Evolutionary conservation across 805 yeast species (phyloP).

Genomic region (Teunomyces kruisii): DNA sequence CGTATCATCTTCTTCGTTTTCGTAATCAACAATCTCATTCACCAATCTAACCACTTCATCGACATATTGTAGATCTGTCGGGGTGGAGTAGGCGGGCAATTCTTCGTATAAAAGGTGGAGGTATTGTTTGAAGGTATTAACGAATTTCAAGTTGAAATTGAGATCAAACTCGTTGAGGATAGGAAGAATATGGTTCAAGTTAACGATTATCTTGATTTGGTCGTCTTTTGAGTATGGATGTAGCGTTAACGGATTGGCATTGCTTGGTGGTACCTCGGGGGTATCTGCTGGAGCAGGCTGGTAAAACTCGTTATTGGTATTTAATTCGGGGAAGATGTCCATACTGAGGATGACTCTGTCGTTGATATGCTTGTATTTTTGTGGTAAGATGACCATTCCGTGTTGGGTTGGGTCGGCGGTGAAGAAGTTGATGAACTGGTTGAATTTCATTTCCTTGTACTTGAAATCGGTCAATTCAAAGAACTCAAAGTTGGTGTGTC

Average conservation of each 20-base stretch:
- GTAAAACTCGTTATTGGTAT: not conserved
- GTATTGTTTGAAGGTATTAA: constrained; percentile 22
- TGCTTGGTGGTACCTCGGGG: not conserved
- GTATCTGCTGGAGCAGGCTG: no score
- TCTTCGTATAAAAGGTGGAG: constrained; percentile 19
- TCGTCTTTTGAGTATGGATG: constrained; percentile 16
- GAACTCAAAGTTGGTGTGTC: constrained; percentile 14
- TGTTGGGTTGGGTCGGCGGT: constrained; percentile 9
- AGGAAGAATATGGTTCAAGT: constrained; percentile 21
- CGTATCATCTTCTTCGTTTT: constrained; percentile 19
- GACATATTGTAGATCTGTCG: constrained; percentile 23
- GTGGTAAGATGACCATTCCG: constrained; percentile 17
- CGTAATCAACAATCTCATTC: constrained; percentile 28
- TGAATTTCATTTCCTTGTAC: constrained; percentile 17
- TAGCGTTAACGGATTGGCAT: not conserved
- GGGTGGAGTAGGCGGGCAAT: constrained; percentile 16
- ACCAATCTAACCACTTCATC: constrained; percentile 18
- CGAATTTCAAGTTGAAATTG: constrained; percentile 22
- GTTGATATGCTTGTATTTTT: constrained; percentile 9
- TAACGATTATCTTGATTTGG: constrained; percentile 13
- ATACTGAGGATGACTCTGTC: constrained; percentile 13
- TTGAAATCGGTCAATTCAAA: constrained; percentile 19
- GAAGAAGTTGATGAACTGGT: constrained; percentile 17
- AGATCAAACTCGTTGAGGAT: constrained; percentile 26
- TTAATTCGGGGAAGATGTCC: constrained; percentile 19